Conservation (phyloP, 345 rosid species). For the Trapa incisa region DNA sequence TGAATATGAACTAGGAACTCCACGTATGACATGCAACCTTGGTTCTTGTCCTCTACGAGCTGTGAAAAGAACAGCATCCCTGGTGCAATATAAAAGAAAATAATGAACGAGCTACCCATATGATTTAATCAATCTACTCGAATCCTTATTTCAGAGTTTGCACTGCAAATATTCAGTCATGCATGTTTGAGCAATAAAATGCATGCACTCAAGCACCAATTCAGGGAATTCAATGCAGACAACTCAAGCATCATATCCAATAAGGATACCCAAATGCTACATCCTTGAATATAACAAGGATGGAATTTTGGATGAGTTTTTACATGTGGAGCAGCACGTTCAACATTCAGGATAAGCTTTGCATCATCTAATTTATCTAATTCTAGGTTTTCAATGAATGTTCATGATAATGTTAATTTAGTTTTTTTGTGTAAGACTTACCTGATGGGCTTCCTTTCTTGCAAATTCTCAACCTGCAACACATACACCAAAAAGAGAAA, state of each 20-base stretch:
- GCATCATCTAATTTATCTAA: not conserved
- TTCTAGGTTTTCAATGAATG: not conserved
- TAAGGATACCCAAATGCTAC: too few relatives aligned
- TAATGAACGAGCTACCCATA: not conserved
- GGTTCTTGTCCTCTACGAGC: constrained; percentile 77
- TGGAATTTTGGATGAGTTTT: too few relatives aligned
- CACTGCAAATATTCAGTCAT: not conserved
- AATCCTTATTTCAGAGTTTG: not conserved
- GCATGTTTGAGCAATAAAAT: not conserved
- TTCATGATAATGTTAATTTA: not conserved
- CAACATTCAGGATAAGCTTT: not conserved
- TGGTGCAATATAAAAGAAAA: constrained; percentile 14
- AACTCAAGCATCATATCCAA: too few relatives aligned
- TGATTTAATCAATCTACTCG: not conserved
- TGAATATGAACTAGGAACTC: constrained; percentile 83
- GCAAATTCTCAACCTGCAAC: constrained; percentile 67
- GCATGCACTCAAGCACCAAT: too few relatives aligned
- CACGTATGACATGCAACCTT: constrained; percentile 65
- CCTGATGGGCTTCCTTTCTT: constrained; percentile 91
- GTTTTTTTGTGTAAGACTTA: constrained; percentile 16
- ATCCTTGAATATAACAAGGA: too few relatives aligned
- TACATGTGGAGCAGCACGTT: too few relatives aligned
- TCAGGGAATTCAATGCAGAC: too few relatives aligned
- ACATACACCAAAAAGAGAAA: not conserved
- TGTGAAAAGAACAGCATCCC: constrained; percentile 65